A percentile compares a stretch with the other conserved stretches of the same genome.
These are phyloP conservation scores for Rhododendron williamsianum DNA, from an alignment of 148 eudicot genomes.

Conservation along the genomic window DNA sequence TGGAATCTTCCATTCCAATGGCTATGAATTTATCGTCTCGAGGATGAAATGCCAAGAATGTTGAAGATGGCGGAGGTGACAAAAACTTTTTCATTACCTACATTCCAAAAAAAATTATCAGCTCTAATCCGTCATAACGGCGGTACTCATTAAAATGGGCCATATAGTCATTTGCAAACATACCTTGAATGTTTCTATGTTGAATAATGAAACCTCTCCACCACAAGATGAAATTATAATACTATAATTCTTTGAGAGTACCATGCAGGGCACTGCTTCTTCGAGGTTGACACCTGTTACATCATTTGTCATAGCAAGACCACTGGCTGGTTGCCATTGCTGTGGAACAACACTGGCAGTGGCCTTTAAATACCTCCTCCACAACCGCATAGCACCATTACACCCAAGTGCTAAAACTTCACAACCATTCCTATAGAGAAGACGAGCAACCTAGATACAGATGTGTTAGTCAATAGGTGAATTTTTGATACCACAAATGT, in stretches of 20 bases:
- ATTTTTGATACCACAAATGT: background rate
- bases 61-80: too few species aligned
- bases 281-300: constrained; percentile 76
- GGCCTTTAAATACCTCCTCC: constrained; percentile 88
- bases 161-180: background rate
- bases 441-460: constrained; percentile 18
- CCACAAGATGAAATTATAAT: constrained; percentile 69
- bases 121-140: background rate
- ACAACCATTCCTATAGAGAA: constrained; percentile 76
- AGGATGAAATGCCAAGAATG: too few species aligned
- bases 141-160: too few species aligned
- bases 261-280: constrained; percentile 90
- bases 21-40: too few species aligned
- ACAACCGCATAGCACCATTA: constrained; percentile 58
- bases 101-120: constrained; percentile 13
- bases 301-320: constrained; percentile 85
- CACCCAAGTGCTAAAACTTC: constrained; percentile 74
- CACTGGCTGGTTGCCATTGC: constrained; percentile 92
- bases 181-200: constrained; percentile 85
- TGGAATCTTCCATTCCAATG: constrained; percentile 14
- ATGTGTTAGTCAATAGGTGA: background rate
- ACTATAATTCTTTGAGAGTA: constrained; percentile 64
- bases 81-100: constrained; percentile 20
- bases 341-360: constrained; percentile 81
- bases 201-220: constrained; percentile 86